phyloP scores from a whole-genome alignment of 768 basidiomycete species.

The Podaxis sp. region DNA sequence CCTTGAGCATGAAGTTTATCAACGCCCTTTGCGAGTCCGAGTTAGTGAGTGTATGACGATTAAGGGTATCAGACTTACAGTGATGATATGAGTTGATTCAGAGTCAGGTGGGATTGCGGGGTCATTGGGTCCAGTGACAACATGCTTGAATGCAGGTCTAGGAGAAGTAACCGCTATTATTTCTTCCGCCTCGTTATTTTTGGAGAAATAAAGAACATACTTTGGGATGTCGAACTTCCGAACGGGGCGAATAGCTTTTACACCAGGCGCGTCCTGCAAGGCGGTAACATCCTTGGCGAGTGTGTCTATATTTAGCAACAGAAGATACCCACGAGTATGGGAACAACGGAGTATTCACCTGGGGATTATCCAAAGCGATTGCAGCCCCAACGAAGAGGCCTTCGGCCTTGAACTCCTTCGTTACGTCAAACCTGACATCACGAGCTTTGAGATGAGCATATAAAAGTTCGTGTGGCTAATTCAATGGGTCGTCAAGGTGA shows the following conservation, averaged over 20 bases:
- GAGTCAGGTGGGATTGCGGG: constrained; percentile 44
- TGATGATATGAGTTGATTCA: constrained; percentile 53
- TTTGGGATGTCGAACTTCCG: constrained; percentile 39
- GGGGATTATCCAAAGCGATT: constrained; percentile 40
- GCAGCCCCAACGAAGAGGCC: constrained; percentile 62
- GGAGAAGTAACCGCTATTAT: not conserved
- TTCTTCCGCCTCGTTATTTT: not conserved
- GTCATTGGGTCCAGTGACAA: constrained; percentile 41
- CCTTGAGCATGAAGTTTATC: constrained; percentile 65
- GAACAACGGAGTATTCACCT: constrained; percentile 18
- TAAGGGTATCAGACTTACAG: constrained; percentile 33
- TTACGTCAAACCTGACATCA: constrained; percentile 43
- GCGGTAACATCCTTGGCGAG: constrained; percentile 43
- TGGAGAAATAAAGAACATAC: constrained; percentile 27
- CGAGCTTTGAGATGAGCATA: constrained; percentile 47
- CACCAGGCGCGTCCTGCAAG: constrained; percentile 46
- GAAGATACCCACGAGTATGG: not conserved
- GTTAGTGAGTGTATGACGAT: not conserved
- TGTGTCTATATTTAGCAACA: not conserved
- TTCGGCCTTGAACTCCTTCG: constrained; percentile 50
- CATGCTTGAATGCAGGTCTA: constrained; percentile 45
- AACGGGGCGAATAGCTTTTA: constrained; percentile 61
- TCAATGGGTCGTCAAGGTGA: not conserved
- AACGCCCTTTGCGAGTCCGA: constrained; percentile 46
- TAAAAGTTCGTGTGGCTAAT: constrained; percentile 49